These are phyloP conservation scores for Pleoardoris graminearum DNA, from an alignment of 2,329 filamentous ascomycete species.

Conservation along the genomic window DNA sequence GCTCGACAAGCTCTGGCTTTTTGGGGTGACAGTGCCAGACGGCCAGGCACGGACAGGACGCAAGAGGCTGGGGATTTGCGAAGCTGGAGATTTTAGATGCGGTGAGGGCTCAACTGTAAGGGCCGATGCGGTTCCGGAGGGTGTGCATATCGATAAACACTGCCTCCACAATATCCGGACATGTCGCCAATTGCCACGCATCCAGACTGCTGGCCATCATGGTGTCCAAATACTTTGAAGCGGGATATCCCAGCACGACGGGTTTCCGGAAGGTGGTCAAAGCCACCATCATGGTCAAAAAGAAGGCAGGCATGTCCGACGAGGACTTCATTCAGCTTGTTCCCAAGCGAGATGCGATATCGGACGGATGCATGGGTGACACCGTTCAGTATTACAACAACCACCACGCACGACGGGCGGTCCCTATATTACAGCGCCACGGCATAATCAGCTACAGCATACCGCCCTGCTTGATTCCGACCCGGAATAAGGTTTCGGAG, in stretches of 20 bases:
- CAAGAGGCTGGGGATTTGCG: background rate
- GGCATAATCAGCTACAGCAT: conserved; percentile 50
- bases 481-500: background rate
- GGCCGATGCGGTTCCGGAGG: conserved; percentile 9
- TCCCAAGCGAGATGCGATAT: background rate
- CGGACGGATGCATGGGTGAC: conserved; percentile 17
- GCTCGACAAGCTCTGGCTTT: conserved; percentile 10
- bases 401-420: conserved; percentile 50
- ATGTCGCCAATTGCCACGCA: background rate
- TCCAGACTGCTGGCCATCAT: conserved; percentile 31
- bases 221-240: conserved; percentile 51
- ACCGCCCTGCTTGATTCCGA: background rate
- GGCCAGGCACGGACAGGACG: conserved; percentile 1
- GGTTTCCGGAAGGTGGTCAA: conserved; percentile 54
- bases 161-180: background rate
- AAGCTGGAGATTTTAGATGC: conserved; percentile 4
- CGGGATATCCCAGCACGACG: conserved; percentile 50
- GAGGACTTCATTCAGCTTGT: conserved; percentile 43
- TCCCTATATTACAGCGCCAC: conserved; percentile 50
- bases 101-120: conserved; percentile 11
- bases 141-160: conserved; percentile 1
- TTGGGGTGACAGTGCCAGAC: background rate
- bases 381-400: conserved; percentile 53
- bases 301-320: conserved; percentile 52
- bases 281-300: conserved; percentile 52